A percentile compares a stretch with the other conserved stretches of the same genome.
These are phyloP conservation scores for Penicillium argentinense DNA, from an alignment of 495 filamentous ascomycete genomes.

Conservation along the genomic window DNA sequence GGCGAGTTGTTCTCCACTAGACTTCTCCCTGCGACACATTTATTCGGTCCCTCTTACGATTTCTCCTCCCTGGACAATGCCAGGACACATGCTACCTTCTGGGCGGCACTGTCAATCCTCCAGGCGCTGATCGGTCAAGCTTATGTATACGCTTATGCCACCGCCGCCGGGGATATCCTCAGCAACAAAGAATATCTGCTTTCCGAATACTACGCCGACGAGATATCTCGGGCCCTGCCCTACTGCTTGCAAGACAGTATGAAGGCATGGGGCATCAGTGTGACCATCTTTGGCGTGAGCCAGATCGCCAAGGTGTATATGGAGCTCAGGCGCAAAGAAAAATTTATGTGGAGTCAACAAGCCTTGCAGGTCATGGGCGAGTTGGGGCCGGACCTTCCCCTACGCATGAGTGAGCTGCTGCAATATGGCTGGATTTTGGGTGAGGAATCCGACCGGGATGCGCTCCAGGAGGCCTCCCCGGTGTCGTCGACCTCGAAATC, in stretches of 20 bases:
- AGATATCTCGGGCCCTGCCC: constrained; percentile 8
- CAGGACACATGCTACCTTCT: constrained; percentile 5
- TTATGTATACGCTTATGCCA: background rate
- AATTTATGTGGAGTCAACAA: constrained; percentile 1
- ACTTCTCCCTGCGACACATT: background rate
- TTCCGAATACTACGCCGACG: constrained; percentile 10
- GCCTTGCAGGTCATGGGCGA: background rate
- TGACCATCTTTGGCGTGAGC: constrained; percentile 6
- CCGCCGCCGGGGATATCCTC: background rate
- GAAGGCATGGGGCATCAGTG: constrained; percentile 2
- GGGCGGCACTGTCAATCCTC: constrained; percentile 8
- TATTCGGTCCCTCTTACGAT: constrained; percentile 6
- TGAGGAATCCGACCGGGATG: background rate
- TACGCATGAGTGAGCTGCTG: background rate
- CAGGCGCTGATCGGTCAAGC: constrained; percentile 6
- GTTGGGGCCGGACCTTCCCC: background rate
- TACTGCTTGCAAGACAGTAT: constrained; percentile 5
- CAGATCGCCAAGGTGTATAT: constrained; percentile 11
- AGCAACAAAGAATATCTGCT: constrained; percentile 4
- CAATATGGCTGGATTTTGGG: background rate
- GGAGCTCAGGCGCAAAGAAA: constrained; percentile 2
- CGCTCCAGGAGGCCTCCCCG: background rate
- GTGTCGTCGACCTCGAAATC: background rate
- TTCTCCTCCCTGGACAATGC: constrained; percentile 10
- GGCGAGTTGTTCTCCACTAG: background rate